Evolutionary conservation across 176 grass and related monocot genomes (phyloP).

Genomic region (Pharus latifolius): DNA sequence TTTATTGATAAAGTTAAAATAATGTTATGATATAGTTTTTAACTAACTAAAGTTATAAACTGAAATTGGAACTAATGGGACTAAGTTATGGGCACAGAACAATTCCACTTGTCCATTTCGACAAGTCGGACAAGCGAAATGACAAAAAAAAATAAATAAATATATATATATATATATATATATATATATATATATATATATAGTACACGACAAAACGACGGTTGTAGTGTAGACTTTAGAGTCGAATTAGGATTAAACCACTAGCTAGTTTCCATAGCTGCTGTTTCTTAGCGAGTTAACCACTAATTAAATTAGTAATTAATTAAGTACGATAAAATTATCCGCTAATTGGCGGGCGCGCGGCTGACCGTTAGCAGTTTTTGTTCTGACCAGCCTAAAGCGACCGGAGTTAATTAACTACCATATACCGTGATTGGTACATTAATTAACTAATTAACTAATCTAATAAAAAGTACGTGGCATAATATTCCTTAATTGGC

Average conservation of each 20-base stretch:
- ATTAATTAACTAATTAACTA: background rate
- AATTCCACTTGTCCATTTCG: too few species aligned
- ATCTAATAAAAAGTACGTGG: background rate
- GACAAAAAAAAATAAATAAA: too few species aligned
- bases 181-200: too few species aligned
- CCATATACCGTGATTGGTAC: background rate
- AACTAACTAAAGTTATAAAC: too few species aligned
- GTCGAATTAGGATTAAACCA: background rate
- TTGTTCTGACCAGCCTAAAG: background rate
- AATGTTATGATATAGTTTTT: too few species aligned
- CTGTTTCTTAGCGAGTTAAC: background rate
- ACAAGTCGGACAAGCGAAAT: background rate
- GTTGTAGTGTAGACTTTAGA: background rate
- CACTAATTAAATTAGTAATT: background rate
- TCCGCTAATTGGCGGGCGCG: background rate
- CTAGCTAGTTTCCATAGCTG: background rate
- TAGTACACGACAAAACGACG: background rate
- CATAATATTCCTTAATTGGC: background rate
- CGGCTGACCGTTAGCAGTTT: background rate
- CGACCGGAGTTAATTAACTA: background rate
- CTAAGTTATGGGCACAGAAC: too few species aligned
- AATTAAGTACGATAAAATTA: too few species aligned
- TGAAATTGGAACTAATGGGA: too few species aligned
- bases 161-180: too few species aligned
- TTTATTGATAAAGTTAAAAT: too few species aligned